These are phyloP conservation scores for Teunomyces stri DNA, from an alignment of 805 yeast genomes.

Conservation along the genomic window DNA sequence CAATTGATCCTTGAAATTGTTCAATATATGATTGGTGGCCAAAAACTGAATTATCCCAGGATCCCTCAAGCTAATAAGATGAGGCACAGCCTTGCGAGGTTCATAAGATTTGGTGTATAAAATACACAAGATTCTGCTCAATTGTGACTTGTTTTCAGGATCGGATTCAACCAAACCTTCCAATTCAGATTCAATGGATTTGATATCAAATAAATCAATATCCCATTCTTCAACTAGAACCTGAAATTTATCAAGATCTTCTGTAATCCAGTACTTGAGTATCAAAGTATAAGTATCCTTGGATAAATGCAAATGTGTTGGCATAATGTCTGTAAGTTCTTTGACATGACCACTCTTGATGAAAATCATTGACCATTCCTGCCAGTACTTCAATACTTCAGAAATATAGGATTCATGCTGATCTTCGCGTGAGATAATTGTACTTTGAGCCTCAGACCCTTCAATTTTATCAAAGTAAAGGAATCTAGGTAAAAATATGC, in stretches of 20 bases:
- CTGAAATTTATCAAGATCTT: conserved; percentile 31
- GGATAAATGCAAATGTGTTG: conserved; percentile 40
- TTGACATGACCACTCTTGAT: conserved; percentile 45
- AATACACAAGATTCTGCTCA: conserved; percentile 47
- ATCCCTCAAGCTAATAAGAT: conserved; percentile 58
- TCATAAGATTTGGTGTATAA: conserved; percentile 58
- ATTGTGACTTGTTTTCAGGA: neutral
- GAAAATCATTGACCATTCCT: conserved; percentile 55
- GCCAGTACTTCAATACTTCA: conserved; percentile 53
- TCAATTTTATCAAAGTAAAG: conserved; percentile 19
- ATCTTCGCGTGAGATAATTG: conserved; percentile 19
- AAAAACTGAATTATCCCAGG: conserved; percentile 54
- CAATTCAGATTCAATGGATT: conserved; percentile 41
- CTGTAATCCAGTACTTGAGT: conserved; percentile 47
- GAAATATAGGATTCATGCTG: conserved; percentile 14
- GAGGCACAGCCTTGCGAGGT: conserved; percentile 61
- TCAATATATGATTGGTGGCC: conserved; percentile 60
- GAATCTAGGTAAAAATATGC: conserved; percentile 39
- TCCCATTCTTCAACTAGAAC: conserved; percentile 58
- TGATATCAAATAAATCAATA: conserved; percentile 45
- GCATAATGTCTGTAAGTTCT: conserved; percentile 54
- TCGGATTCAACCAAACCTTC: conserved; percentile 41
- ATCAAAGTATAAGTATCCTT: conserved; percentile 35
- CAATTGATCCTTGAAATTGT: conserved; percentile 45
- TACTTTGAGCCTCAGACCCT: conserved; percentile 31